These are phyloP conservation scores for Aspergillus haitiensis DNA, from an alignment of 495 filamentous ascomycete species.

Conservation along the genomic window DNA sequence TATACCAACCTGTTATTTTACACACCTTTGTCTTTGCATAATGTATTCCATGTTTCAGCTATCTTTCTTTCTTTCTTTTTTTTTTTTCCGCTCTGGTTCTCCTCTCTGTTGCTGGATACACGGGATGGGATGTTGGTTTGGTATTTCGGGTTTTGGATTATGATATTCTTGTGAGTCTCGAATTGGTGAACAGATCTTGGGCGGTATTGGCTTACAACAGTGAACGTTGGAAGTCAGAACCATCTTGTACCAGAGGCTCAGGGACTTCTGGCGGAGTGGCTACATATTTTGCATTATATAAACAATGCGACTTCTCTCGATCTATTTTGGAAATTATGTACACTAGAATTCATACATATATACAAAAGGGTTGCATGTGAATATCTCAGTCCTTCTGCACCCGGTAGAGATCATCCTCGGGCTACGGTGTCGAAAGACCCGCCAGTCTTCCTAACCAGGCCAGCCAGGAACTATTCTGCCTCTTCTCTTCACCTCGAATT, in stretches of 20 bases:
- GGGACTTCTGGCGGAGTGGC: background rate
- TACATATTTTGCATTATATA: slow-evolving; percentile 9
- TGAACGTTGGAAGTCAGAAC: background rate
- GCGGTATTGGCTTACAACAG: too few relatives aligned
- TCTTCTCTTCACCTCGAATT: slow-evolving; percentile 61
- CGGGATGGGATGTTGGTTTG: background rate
- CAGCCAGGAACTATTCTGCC: slow-evolving; percentile 58
- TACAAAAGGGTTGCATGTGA: slow-evolving; percentile 12
- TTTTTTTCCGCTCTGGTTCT: slow-evolving; percentile 5
- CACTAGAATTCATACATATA: slow-evolving; percentile 26
- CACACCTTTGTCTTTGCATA: slow-evolving; percentile 7
- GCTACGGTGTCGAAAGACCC: slow-evolving; percentile 25
- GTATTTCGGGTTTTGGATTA: background rate
- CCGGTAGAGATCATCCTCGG: background rate
- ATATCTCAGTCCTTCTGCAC: background rate
- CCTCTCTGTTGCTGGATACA: background rate
- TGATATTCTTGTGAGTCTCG: background rate
- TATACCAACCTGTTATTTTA: slow-evolving; percentile 11
- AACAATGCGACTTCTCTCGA: slow-evolving; percentile 2
- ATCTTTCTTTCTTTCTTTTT: background rate
- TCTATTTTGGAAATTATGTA: slow-evolving; percentile 27
- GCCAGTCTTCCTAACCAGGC: slow-evolving; percentile 47
- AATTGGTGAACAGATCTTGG: too few relatives aligned
- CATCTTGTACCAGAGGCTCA: background rate
- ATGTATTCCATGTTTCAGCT: slow-evolving; percentile 4